phyloP scores from a whole-genome alignment of 495 filamentous ascomycete genomes.

The Ascodesmis nigricans region DNA sequence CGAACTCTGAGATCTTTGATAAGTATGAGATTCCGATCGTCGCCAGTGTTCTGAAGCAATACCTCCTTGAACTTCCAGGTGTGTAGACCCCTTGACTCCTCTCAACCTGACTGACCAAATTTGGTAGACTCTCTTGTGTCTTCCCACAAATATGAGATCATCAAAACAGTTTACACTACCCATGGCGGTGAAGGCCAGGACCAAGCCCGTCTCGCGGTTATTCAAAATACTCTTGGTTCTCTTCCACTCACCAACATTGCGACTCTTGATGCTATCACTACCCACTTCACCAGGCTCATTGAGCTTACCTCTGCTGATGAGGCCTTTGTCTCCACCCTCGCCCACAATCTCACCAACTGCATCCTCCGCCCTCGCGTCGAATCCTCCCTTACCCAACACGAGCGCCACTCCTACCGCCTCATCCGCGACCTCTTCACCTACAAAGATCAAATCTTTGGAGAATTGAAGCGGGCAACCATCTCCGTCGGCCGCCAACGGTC shows the following conservation, averaged over 20 bases:
- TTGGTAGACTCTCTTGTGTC: slow-evolving; percentile 76
- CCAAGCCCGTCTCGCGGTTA: slow-evolving; percentile 57
- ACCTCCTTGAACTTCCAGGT: slow-evolving; percentile 90
- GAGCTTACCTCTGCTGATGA: slow-evolving; percentile 93
- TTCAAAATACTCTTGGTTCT: slow-evolving; percentile 88
- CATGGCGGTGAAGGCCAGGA: slow-evolving; percentile 48
- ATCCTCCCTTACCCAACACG: slow-evolving; percentile 78
- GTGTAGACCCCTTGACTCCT: slow-evolving; percentile 23
- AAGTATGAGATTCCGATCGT: slow-evolving; percentile 85
- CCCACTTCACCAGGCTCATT: slow-evolving; percentile 90
- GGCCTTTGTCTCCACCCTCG: slow-evolving; percentile 53
- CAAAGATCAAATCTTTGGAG: slow-evolving; percentile 85
- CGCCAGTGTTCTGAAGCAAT: slow-evolving; percentile 82
- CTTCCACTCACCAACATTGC: slow-evolving; percentile 93
- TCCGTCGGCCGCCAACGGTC: slow-evolving; percentile 55
- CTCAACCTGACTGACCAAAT: no score
- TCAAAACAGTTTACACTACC: slow-evolving; percentile 86
- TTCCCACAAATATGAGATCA: slow-evolving; percentile 95
- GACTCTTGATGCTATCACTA: slow-evolving; percentile 91
- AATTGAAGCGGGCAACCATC: slow-evolving; percentile 77
- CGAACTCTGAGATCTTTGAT: slow-evolving; percentile 51
- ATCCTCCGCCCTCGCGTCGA: slow-evolving; percentile 71
- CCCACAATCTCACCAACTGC: slow-evolving; percentile 60
- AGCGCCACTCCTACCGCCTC: slow-evolving; percentile 78
- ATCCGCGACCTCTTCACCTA: slow-evolving; percentile 82